Conservation (phyloP, 495 filamentous ascomycete genomes). For the Lepraria neglecta region DNA sequence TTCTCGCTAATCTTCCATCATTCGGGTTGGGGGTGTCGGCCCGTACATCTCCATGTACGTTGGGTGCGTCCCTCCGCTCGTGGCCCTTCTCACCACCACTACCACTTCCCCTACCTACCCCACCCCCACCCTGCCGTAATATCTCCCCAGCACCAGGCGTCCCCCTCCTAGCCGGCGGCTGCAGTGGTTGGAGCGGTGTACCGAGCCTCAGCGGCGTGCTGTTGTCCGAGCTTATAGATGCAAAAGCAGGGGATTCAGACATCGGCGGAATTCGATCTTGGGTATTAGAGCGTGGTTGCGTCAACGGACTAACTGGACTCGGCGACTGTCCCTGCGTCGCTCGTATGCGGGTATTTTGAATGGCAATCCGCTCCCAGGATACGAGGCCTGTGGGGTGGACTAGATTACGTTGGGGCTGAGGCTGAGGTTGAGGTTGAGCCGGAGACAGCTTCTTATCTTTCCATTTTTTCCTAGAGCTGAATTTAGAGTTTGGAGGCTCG, state of each 20-base stretch:
- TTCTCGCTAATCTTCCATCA: not conserved
- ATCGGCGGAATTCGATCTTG: not conserved
- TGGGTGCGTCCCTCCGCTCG: not conserved
- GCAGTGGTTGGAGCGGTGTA: not conserved
- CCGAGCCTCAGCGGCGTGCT: not conserved
- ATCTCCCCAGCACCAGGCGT: not conserved
- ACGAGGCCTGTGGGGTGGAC: slow-evolving; percentile 6
- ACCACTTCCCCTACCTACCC: not conserved
- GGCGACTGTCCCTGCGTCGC: slow-evolving; percentile 8
- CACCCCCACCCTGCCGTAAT: not conserved
- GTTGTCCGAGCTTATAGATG: not conserved
- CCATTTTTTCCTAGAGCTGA: not conserved
- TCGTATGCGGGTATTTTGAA: slow-evolving; percentile 22
- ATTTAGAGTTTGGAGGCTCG: slow-evolving; percentile 6
- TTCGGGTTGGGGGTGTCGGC: slow-evolving; percentile 15
- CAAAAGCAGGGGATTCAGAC: not conserved
- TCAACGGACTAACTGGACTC: slow-evolving; percentile 21
- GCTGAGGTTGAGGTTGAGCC: not conserved
- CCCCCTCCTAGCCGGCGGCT: not conserved
- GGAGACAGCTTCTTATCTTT: too few relatives aligned
- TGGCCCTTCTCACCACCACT: not conserved
- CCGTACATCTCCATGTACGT: not conserved
- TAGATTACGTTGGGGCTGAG: too few relatives aligned
- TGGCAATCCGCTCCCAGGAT: slow-evolving; percentile 26
- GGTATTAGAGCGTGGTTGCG: not conserved